Conservation (phyloP, 2,329 filamentous ascomycete genomes). For the Akanthomyces lecanii region DNA sequence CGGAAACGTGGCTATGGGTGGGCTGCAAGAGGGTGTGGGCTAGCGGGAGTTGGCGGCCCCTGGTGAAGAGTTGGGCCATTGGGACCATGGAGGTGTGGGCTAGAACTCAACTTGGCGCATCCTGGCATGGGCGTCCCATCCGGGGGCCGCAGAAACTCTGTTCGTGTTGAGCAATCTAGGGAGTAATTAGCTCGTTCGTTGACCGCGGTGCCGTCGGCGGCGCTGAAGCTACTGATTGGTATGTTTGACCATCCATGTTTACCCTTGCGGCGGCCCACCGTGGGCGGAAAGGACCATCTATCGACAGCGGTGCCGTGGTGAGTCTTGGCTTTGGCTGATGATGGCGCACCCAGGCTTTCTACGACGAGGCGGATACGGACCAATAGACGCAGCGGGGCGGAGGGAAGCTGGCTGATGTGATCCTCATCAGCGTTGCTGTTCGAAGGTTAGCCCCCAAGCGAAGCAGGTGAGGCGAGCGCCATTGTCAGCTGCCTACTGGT, state of each 20-base stretch:
- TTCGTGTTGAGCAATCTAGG: background rate
- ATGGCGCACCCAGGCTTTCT: constrained; percentile 5
- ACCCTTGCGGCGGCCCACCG: constrained; percentile 13
- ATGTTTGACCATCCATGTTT: constrained; percentile 5
- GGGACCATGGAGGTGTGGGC: background rate
- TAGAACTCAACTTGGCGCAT: background rate
- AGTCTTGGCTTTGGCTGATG: constrained; percentile 8
- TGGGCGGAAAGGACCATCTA: background rate
- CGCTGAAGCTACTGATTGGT: background rate
- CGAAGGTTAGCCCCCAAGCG: constrained; percentile 3
- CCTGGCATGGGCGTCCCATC: background rate
- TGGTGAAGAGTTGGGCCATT: background rate
- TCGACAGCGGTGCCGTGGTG: constrained; percentile 1
- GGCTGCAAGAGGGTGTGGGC: background rate
- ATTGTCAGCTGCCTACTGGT: constrained; percentile 2
- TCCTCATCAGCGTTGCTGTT: background rate
- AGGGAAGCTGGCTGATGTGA: constrained; percentile 12
- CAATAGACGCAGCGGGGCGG: background rate
- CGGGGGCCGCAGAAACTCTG: constrained; percentile 5
- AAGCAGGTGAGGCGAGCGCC: constrained; percentile 9
- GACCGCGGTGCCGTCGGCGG: constrained; percentile 3
- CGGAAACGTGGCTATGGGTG: constrained; percentile 16
- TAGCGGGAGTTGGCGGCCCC: constrained; percentile 9
- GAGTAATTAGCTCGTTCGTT: background rate
- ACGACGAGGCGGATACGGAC: background rate